Percentiles rank a stretch among this genome's conserved stretches.
These are phyloP conservation scores for Zymoseptoria brevis DNA, from an alignment of 2,329 filamentous ascomycete genomes.

Conservation along the genomic window DNA sequence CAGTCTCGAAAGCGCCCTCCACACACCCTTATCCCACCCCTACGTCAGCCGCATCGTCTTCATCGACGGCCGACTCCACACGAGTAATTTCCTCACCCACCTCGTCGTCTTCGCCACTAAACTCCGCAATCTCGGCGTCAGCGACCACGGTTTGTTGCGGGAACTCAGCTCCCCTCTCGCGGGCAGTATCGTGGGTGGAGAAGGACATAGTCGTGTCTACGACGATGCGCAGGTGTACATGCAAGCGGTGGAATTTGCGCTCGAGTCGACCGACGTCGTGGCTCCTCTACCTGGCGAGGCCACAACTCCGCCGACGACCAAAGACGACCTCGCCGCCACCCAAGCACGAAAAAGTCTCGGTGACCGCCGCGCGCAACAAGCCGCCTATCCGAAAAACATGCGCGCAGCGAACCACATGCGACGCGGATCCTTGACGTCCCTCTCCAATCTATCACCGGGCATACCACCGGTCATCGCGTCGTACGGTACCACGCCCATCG, in stretches of 20 bases:
- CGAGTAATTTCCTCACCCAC: constrained; percentile 87
- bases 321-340: constrained; percentile 1
- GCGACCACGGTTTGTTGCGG: constrained; percentile 85
- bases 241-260: constrained; percentile 41
- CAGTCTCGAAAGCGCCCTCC: constrained; percentile 85
- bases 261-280: constrained; percentile 37
- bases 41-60: constrained; percentile 96
- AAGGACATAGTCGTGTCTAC: constrained; percentile 89
- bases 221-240: constrained; percentile 82
- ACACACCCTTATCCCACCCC: constrained; percentile 76
- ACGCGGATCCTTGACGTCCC: constrained; percentile 22
- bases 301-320: background rate
- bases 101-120: constrained; percentile 90
- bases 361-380: constrained; percentile 11
- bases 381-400: constrained; percentile 24
- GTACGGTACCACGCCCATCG: constrained; percentile 30
- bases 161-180: constrained; percentile 84
- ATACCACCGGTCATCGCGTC: constrained; percentile 27
- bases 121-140: constrained; percentile 82
- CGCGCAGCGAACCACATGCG: constrained; percentile 28
- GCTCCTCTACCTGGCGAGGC: background rate
- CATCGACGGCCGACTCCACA: constrained; percentile 84
- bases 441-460: constrained; percentile 18
- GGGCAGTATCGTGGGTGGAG: constrained; percentile 82
- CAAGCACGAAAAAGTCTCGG: constrained; percentile 18